Percentiles rank a stretch among this genome's conserved stretches.
These are phyloP conservation scores for Peniophora sp. DNA, from an alignment of 1,284 basidiomycete genomes.

Conservation along the genomic window DNA sequence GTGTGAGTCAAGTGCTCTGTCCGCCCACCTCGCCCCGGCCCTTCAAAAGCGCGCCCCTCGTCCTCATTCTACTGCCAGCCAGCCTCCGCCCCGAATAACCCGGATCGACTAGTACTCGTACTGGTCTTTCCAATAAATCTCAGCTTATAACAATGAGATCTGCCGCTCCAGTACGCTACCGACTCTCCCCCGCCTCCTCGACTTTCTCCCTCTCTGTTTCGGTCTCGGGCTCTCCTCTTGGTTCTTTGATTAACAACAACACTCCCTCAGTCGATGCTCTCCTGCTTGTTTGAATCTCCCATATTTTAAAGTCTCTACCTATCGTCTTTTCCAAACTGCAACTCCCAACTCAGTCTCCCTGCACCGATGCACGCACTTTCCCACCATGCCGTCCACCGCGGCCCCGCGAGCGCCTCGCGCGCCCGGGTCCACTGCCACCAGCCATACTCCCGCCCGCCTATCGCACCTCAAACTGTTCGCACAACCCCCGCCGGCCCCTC, in stretches of 20 bases:
- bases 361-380: slow-evolving; percentile 43
- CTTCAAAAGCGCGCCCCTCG: no score
- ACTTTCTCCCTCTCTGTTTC: neutral
- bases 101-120: no score
- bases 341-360: slow-evolving; percentile 17
- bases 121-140: no score
- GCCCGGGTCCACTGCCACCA: slow-evolving; percentile 69
- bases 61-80: no score
- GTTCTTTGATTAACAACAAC: neutral
- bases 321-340: slow-evolving; percentile 11
- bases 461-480: slow-evolving; percentile 16
- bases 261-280: neutral
- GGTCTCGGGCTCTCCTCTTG: neutral
- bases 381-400: slow-evolving; percentile 60
- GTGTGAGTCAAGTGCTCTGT: no score
- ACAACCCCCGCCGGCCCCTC: slow-evolving; percentile 31
- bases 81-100: no score
- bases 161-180: neutral
- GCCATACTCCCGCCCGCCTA: slow-evolving; percentile 36
- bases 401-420: slow-evolving; percentile 51
- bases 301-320: slow-evolving; percentile 3
- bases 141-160: no score
- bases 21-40: no score
- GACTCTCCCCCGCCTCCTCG: neutral
- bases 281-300: no score